Base-by-base conservation (phyloP, 1,284 basidiomycete species). In the Ceratorhiza oryzae-sativae region DNA sequence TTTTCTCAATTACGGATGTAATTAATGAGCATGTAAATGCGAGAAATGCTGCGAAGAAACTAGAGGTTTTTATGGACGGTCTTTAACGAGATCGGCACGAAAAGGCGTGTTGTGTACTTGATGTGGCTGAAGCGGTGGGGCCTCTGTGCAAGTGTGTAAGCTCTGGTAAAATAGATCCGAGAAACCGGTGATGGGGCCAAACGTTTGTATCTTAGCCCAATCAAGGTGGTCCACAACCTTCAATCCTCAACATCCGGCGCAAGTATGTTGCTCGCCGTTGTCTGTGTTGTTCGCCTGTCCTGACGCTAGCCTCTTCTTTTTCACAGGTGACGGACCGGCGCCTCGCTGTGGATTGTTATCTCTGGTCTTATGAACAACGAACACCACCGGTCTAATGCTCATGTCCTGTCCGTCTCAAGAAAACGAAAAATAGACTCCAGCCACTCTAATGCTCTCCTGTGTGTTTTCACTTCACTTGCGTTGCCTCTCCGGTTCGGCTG, bases 191-290 rank as follows among this genome's bases (percentile, higher is more conserved):
- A 70, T 20, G 53, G 32, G 30, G 56, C 36, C 56, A 59, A 41
- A 59, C 36, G 56, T 70, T 70, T 70, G 67, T 70, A 56, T 70
- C 67, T 36, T 55, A 70, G 63, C 67, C 63, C 53, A 70, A 70
- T 58, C 53, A 70, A 70, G 67, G 32, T 46, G 51, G 67, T 58
- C 67, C 67, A 70, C 67, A 59, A 48, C 41, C 67, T 46, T 70
- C 67, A 70, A 70, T 70, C 67, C 67, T 55, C 67, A 70, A 70
- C 67, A 70, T 65, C 67, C 67, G 67, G 67, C 67, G 67, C 67
- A 70, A 70, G 67, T 70, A 70, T 48, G 67, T 70, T 56, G 55
- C 67, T 58, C 55, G 46, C 39, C 30, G 27, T 9, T n/a, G 42
- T n/a, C 27, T 23, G 32, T 23, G 23, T 15, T 32, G 39, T 2